phyloP scores from a whole-genome alignment of 768 basidiomycete genomes.

The Xerocomus potaroensis region DNA sequence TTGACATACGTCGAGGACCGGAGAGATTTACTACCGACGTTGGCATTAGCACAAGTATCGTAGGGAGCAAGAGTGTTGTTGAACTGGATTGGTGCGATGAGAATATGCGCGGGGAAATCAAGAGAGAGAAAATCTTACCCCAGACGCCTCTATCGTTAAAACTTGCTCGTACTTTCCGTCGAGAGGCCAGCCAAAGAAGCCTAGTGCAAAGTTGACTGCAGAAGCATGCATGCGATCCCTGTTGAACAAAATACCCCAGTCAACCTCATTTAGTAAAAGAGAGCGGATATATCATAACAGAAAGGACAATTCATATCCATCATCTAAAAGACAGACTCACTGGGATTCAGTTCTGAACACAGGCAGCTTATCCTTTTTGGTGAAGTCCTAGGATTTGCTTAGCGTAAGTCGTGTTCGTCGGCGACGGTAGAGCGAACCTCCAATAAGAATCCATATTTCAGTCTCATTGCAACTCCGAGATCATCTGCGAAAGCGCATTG shows the following conservation, averaged over 20 bases:
- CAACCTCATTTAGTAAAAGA: neutral
- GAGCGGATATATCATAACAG: neutral
- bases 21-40: constrained; percentile 40
- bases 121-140: constrained; percentile 40
- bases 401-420: constrained; percentile 9
- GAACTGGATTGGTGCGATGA: constrained; percentile 38
- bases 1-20: constrained; percentile 55
- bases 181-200: constrained; percentile 75
- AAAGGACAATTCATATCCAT: neutral
- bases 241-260: neutral
- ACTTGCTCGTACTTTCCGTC: constrained; percentile 72
- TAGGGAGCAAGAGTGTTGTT: constrained; percentile 89
- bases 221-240: constrained; percentile 73
- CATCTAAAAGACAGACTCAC: constrained; percentile 31
- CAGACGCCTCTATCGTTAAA: constrained; percentile 63
- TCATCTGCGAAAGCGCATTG: constrained; percentile 38
- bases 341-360: constrained; percentile 80
- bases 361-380: constrained; percentile 54
- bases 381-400: constrained; percentile 48
- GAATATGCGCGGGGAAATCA: neutral
- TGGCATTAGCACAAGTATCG: constrained; percentile 71
- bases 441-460: constrained; percentile 78
- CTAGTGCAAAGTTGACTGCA: constrained; percentile 63
- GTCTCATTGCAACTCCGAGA: constrained; percentile 63
- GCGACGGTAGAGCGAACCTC: constrained; percentile 34